Conservation (phyloP, 495 filamentous ascomycete species). For the Cudoniella acicularis region DNA sequence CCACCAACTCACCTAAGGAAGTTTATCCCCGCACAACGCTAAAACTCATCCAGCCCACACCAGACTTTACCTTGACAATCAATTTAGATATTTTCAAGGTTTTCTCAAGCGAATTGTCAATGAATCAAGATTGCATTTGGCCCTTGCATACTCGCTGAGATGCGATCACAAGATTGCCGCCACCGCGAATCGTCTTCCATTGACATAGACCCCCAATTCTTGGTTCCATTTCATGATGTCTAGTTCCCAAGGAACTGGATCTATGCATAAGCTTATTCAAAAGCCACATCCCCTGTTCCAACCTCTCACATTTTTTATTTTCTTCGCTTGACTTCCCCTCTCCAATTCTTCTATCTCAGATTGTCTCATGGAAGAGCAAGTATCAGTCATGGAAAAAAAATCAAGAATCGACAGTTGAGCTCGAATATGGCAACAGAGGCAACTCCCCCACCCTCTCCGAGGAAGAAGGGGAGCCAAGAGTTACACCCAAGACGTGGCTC, state of each 20-base stretch:
- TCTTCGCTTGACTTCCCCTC: background rate
- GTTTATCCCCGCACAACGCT: background rate
- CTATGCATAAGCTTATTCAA: background rate
- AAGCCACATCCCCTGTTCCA: background rate
- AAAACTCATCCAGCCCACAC: background rate
- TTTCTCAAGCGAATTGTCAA: too few species aligned
- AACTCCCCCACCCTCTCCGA: background rate
- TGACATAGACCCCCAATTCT: background rate
- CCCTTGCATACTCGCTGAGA: too few species aligned
- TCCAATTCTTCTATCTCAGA: background rate
- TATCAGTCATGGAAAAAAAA: background rate
- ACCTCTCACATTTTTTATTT: background rate
- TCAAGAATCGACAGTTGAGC: background rate
- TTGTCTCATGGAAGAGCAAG: background rate
- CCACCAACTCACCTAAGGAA: background rate
- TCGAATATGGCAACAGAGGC: background rate
- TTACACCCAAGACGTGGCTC: constrained; percentile 10
- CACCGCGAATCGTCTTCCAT: background rate
- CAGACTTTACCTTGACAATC: too few species aligned
- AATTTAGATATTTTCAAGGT: too few species aligned
- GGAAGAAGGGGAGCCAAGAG: background rate
- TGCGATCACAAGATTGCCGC: background rate
- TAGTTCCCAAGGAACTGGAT: background rate
- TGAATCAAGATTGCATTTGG: too few species aligned
- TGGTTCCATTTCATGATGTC: background rate